These are phyloP conservation scores for Parastagonospora nodorum DNA, from an alignment of 2,329 filamentous ascomycete genomes.

Conservation along the genomic window DNA sequence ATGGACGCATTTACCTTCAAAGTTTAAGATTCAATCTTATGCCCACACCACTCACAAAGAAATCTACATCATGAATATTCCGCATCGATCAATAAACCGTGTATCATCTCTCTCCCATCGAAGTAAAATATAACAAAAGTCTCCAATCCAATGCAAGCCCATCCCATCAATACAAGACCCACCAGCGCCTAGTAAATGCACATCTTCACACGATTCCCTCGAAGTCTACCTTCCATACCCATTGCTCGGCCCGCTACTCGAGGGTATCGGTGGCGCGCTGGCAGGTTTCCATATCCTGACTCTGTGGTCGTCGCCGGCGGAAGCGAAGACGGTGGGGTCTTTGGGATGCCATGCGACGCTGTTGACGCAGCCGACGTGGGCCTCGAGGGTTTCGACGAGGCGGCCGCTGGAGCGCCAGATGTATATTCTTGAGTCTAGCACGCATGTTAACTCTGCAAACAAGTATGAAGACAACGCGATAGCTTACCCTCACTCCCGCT, in stretches of 20 bases:
- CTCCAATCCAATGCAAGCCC: too few species aligned
- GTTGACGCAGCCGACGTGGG: slow-evolving; percentile 81
- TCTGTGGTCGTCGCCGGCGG: slow-evolving; percentile 83
- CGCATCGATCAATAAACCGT: too few species aligned
- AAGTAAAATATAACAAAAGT: too few species aligned
- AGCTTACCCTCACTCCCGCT: slow-evolving; percentile 84
- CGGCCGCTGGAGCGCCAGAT: slow-evolving; percentile 89
- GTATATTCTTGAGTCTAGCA: slow-evolving; percentile 69
- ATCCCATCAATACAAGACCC: too few species aligned
- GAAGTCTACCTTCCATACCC: slow-evolving; percentile 27
- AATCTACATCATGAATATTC: too few species aligned
- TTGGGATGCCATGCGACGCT: slow-evolving; percentile 86
- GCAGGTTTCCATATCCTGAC: slow-evolving; percentile 73
- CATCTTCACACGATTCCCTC: too few species aligned
- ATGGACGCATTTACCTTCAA: too few species aligned
- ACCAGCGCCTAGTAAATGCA: too few species aligned
- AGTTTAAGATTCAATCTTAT: too few species aligned
- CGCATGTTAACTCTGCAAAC: background rate
- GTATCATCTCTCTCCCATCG: too few species aligned
- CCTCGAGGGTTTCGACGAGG: slow-evolving; percentile 75
- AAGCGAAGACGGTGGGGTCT: slow-evolving; percentile 83
- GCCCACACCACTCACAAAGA: too few species aligned
- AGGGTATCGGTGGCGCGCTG: slow-evolving; percentile 12
- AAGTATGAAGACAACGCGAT: background rate
- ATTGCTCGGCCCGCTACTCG: slow-evolving; percentile 16